Evolutionary conservation across 257 asterid species (phyloP).

Genomic region (Schizonepeta tenuifolia): DNA sequence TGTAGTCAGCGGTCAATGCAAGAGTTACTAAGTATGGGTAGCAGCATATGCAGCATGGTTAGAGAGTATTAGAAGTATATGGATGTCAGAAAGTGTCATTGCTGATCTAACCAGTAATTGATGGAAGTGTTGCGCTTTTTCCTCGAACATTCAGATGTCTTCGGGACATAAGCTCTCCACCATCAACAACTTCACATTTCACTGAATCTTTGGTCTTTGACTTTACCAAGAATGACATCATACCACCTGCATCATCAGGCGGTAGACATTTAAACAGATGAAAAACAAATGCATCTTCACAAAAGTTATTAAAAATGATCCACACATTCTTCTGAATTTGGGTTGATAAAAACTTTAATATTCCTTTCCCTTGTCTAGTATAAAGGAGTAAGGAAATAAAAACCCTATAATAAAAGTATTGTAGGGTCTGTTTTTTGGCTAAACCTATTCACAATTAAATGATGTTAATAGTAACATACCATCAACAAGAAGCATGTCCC

Average conservation of each 20-base stretch:
- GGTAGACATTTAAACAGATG: constrained; percentile 13
- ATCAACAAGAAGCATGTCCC: constrained; percentile 97
- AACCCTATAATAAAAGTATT: neutral
- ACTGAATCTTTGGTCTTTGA: constrained; percentile 81
- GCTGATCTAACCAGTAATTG: constrained; percentile 76
- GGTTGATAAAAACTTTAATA: neutral
- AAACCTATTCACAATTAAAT: constrained; percentile 4
- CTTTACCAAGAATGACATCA: constrained; percentile 82
- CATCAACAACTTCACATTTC: constrained; percentile 89
- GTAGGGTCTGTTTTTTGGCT: neutral
- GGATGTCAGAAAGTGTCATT: constrained; percentile 9
- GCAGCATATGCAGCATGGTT: constrained; percentile 15
- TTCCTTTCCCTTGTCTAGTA: neutral
- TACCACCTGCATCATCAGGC: constrained; percentile 66
- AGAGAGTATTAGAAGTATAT: neutral
- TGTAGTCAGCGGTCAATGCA: constrained; percentile 5
- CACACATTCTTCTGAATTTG: constrained; percentile 1
- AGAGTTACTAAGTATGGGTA: constrained; percentile 1
- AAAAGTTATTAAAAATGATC: neutral
- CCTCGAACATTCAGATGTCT: constrained; percentile 92
- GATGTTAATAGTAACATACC: constrained; percentile 49
- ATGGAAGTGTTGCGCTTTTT: constrained; percentile 93
- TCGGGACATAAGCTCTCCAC: constrained; percentile 93
- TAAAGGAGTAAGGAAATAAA: constrained; percentile 7
- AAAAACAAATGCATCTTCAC: constrained; percentile 5